A percentile compares a stretch with the other conserved stretches of the same genome.
These are phyloP conservation scores for Trichoderma aggressivum DNA, from an alignment of 2,329 filamentous ascomycete species.

Conservation along the genomic window DNA sequence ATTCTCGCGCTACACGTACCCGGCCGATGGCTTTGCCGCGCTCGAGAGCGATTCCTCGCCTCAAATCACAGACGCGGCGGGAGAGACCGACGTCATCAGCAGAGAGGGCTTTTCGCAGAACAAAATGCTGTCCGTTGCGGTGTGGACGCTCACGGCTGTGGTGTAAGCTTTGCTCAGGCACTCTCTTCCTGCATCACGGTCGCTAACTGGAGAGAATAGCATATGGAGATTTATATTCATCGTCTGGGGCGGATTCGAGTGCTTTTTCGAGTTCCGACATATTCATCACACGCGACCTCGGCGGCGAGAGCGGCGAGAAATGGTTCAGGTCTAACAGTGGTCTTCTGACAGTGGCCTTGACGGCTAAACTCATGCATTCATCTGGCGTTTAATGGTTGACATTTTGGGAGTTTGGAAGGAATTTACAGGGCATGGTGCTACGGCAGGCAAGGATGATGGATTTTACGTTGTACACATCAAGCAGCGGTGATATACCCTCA, in stretches of 20 bases:
- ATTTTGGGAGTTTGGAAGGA: neutral
- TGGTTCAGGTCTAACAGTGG: constrained; percentile 1
- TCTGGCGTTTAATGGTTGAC: neutral
- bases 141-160: constrained; percentile 16
- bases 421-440: neutral
- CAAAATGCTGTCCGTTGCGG: constrained; percentile 14
- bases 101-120: constrained; percentile 15
- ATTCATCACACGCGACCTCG: neutral
- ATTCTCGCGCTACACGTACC: constrained; percentile 17
- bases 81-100: constrained; percentile 7
- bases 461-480: neutral
- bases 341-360: neutral
- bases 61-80: neutral
- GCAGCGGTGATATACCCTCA: constrained; percentile 5
- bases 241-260: constrained; percentile 18
- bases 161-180: constrained; percentile 7
- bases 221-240: constrained; percentile 19
- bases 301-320: neutral
- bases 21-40: neutral
- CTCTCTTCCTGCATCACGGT: neutral
- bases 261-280: constrained; percentile 10
- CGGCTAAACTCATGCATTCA: neutral
- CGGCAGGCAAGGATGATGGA: neutral
- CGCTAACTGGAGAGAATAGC: neutral
- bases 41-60: neutral